Percentiles rank a stretch among this genome's conserved stretches.
These are phyloP conservation scores for Sutorius eximius DNA, from an alignment of 1,284 basidiomycete genomes.

Conservation along the genomic window DNA sequence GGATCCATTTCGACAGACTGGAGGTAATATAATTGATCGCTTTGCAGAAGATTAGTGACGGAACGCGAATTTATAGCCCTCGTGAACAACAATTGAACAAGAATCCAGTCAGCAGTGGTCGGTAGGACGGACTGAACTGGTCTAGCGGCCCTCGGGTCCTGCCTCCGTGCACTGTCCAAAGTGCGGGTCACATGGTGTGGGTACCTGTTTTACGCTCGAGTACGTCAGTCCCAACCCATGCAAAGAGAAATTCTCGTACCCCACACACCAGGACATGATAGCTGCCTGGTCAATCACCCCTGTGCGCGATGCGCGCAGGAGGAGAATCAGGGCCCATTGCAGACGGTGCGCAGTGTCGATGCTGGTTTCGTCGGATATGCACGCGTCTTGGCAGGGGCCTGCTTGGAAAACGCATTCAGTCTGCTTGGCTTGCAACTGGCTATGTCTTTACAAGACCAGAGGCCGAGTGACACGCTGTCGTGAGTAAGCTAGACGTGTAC, in stretches of 20 bases:
- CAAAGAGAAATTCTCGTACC: no score
- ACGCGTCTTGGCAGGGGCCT: no score
- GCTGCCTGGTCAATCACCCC: no score
- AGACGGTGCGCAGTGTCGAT: neutral
- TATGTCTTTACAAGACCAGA: neutral
- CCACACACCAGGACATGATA: no score
- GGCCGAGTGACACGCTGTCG: neutral
- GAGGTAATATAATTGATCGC: neutral
- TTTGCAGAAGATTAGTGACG: neutral
- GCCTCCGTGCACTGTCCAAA: no score
- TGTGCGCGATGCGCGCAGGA: no score
- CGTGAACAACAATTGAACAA: neutral
- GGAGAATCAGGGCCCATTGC: no score
- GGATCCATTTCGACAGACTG: conserved; percentile 13
- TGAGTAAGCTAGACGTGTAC: no score
- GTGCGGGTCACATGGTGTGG: no score
- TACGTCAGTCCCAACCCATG: no score
- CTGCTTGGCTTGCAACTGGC: neutral
- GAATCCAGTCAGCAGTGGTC: no score
- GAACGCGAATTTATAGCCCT: conserved; percentile 3
- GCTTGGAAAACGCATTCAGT: neutral
- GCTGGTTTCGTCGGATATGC: neutral
- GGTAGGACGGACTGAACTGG: neutral
- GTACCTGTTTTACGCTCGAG: no score
- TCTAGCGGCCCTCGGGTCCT: neutral